Conservation (phyloP, 169 alveolate species). For the Plasmodium gallinaceum region DNA sequence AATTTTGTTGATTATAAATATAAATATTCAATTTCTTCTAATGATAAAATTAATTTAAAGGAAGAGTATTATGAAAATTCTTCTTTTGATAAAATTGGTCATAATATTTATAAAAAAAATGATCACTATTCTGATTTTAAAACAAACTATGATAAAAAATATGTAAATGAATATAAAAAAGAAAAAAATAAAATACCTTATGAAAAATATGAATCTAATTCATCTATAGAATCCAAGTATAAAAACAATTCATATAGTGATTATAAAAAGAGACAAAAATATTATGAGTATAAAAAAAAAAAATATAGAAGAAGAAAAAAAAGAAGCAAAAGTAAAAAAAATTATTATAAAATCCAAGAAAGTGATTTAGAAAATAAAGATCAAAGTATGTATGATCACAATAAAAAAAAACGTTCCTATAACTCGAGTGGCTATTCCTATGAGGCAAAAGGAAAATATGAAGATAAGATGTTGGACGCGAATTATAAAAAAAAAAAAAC, state of each 20-base stretch:
- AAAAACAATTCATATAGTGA: not conserved
- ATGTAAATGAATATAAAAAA: too few relatives aligned
- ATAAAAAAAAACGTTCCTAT: too few relatives aligned
- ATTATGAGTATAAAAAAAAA: not conserved
- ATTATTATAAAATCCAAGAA: conserved; percentile 10
- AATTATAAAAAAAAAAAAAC: not conserved
- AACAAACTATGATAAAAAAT: not conserved
- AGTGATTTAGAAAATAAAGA: not conserved
- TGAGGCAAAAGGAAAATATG: too few relatives aligned
- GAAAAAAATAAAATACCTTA: too few relatives aligned
- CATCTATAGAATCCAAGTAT: not conserved
- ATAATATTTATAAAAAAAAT: not conserved
- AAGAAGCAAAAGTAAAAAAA: not conserved
- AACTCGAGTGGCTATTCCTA: too few relatives aligned
- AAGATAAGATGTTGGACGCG: not conserved
- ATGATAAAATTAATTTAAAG: not conserved
- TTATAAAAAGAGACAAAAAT: not conserved
- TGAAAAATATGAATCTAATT: not conserved
- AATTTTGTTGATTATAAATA: not conserved
- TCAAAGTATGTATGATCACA: too few relatives aligned
- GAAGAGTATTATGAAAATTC: not conserved
- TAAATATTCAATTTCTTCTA: not conserved
- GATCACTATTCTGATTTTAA: not conserved
- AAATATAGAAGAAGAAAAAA: not conserved
- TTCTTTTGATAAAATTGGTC: not conserved